Evolutionary conservation across 2,329 filamentous ascomycete species (phyloP), one percentile per base, ranked within the genome.

Genomic region (Huntiella bhutanensis): DNA sequence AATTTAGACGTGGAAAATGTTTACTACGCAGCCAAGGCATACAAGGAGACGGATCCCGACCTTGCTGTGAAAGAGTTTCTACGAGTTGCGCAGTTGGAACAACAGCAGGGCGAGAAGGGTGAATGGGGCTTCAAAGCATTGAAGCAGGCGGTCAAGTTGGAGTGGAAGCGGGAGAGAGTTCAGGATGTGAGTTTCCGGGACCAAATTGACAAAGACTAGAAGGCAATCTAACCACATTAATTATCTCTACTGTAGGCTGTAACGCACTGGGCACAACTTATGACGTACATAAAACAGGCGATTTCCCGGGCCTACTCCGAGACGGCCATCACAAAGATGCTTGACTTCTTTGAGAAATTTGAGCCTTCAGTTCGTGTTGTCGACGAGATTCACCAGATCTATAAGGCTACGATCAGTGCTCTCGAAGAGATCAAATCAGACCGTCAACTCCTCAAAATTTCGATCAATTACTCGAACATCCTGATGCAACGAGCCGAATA

Each of bases 311-410:
- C 96, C 64, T 96, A 96, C 64, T 95, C 91, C 1, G 91, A 98
- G 63, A 96, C 96, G 62, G 96, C 88, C 10, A 94, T 98, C 66
- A 96, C 96, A 65, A 96, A 95, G 61, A 94, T 98, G 80, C 77
- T 98, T 41, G 91, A 96, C 64, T 93, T 82, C 60, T 91, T 98
- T 53, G 88, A 96, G 62, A 96, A 95, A 64, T 82, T 76, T n/a
- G 70, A 76, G 10, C 71, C 80, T 17, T 78, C 76, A 22, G 8
- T 33, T 35, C 79, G 80, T 48, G 73, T 77, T 5, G 75, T 77
- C 38, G 78, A 82, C 17, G 81, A 80, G 56, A 92, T 96, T 77
- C 88, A 95, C 60, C 74, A 84, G 53, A 94, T 98, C 67, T 98
- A 96, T 63, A 88, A 84, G 1, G 68, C 91, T 54, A 98, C 91